Evolutionary conservation across 768 basidiomycete species (phyloP).

Genomic region (Hygrocybe coccinea): DNA sequence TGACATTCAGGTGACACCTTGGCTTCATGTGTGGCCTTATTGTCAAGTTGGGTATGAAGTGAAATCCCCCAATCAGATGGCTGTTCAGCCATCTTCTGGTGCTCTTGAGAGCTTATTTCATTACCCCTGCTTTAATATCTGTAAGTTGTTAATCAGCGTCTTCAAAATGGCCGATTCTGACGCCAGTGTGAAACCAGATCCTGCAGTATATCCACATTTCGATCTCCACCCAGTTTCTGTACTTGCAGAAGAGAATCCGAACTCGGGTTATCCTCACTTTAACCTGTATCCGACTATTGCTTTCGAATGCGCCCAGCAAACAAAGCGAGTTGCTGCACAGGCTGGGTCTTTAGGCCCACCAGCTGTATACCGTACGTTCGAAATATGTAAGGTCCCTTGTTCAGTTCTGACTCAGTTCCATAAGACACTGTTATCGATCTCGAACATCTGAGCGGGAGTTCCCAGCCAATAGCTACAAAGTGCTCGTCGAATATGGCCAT

Average conservation of each 20-base stretch:
- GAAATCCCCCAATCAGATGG: too few species aligned
- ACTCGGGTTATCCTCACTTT: conserved; percentile 11
- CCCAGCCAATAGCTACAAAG: background rate
- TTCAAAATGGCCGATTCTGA: background rate
- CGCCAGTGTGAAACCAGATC: background rate
- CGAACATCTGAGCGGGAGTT: too few species aligned
- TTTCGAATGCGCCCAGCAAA: conserved; percentile 22
- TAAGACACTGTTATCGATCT: too few species aligned
- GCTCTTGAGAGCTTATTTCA: background rate
- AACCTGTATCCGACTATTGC: conserved; percentile 33
- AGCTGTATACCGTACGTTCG: too few species aligned
- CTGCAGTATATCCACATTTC: too few species aligned
- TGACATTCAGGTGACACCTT: conserved; percentile 17
- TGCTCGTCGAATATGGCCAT: background rate
- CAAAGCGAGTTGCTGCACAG: conserved; percentile 32
- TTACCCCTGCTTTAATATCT: conserved; percentile 27
- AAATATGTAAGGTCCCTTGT: too few species aligned
- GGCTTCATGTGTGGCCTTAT: conserved; percentile 35
- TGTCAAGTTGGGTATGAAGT: too few species aligned
- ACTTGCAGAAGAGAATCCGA: background rate
- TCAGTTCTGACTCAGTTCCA: too few species aligned
- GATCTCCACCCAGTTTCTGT: too few species aligned
- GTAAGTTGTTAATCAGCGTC: conserved; percentile 18
- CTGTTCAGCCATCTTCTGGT: background rate
- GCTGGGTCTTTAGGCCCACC: too few species aligned